These are phyloP conservation scores for Cokeromyces recurvatus DNA, from an alignment of 371 early-diverging fungal species.

Conservation along the genomic window DNA sequence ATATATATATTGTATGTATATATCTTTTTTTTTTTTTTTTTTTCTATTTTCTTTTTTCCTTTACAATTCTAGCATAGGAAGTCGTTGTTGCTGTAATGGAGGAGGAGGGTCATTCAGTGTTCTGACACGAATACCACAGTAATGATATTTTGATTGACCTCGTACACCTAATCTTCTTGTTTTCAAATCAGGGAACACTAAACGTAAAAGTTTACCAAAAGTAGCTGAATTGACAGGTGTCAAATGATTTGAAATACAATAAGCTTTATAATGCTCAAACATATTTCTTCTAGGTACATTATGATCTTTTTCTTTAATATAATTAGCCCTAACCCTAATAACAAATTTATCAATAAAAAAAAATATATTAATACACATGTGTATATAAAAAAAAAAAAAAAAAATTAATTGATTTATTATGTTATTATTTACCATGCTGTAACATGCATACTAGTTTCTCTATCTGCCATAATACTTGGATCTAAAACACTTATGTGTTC, in stretches of 20 bases:
- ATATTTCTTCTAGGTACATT: conserved; percentile 59
- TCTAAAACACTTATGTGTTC: too few relatives aligned
- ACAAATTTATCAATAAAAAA: conserved; percentile 7
- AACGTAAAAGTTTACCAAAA: conserved; percentile 64
- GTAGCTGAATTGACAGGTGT: conserved; percentile 63
- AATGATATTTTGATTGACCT: conserved; percentile 61
- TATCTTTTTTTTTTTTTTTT: too few relatives aligned
- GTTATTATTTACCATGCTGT: conserved; percentile 20
- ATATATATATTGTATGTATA: too few relatives aligned
- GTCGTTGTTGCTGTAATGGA: too few relatives aligned
- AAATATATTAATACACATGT: too few relatives aligned
- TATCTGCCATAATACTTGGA: conserved; percentile 17
- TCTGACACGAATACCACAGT: conserved; percentile 44
- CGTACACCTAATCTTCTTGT: conserved; percentile 62
- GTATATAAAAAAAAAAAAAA: too few relatives aligned
- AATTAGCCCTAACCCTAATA: conserved; percentile 50
- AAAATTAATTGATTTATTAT: neutral
- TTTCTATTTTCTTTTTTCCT: too few relatives aligned
- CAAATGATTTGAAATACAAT: conserved; percentile 33
- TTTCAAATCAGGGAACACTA: conserved; percentile 55
- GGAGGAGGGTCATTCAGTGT: too few relatives aligned
- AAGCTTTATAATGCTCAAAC: conserved; percentile 55
- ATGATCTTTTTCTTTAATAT: conserved; percentile 43
- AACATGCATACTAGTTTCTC: conserved; percentile 22
- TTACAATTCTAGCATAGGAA: too few relatives aligned